Evolutionary conservation across 148 eudicot species (phyloP), one percentile per base, ranked within the genome.

Genomic region (Talinum fruticosum): DNA sequence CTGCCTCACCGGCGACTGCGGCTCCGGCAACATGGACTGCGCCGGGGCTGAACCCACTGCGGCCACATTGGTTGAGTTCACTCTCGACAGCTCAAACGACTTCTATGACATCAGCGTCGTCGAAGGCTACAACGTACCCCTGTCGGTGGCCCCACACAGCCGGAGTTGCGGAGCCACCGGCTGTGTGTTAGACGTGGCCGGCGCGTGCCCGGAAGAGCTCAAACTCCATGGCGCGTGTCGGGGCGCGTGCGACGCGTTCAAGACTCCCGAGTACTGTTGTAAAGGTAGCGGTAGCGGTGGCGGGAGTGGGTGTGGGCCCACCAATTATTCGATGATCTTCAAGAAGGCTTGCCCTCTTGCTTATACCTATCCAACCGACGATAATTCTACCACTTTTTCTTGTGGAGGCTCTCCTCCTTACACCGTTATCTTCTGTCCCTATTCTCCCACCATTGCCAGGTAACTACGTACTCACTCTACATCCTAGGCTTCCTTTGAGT

Each of bases 311-410:
- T 81, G 86, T n/a, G 85, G 69, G 74, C 86, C 89, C 19, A 81
- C 89, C 3, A 75, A 74, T 2, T 90, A 90, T 81, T 80, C 97
- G 41, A 28, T 29, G 71, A 13, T 82, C 38, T 92, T 92, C 66
- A 87, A 87, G 83, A 83, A 61, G 33, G 84, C 83, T 32, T 92
- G 97, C 66, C 97, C 97, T 4, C 76, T 68, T 29, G 92, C 92
- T 1, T 90, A 87, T 38, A 88, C 90, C 77, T 92, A 92, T 59
- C 87, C 92, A 7, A 83, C 83, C 23, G 97, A 92, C 75, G 93
- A 88, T 30, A 44, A 35, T 62, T 78, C n/a, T n/a, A n/a, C 85
- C 28, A 87, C 97, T 26, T 87, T 88, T 80, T 79, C 85, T 0
- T 92, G 93, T 59, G 44, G 71, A 12, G 84, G 84, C 8, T 6